These are phyloP conservation scores for Phytophthora boehmeriae DNA, from an alignment of 352 stramenopile species.

Conservation along the genomic window DNA sequence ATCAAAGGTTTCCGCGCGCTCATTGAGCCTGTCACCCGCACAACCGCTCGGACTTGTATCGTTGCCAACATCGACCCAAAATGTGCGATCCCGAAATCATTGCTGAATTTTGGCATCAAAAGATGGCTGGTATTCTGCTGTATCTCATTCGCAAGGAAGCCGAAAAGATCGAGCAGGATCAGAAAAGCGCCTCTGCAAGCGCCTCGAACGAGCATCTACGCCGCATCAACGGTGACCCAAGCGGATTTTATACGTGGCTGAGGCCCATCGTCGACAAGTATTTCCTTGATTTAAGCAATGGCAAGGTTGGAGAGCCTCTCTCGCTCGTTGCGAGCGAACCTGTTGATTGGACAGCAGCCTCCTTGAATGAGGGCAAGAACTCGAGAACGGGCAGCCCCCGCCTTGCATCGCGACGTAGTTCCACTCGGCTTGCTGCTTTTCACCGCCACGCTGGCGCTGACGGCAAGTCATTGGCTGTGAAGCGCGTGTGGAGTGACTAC, in stretches of 20 bases:
- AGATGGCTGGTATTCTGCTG: slow-evolving; percentile 76
- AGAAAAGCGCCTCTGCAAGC: slow-evolving; percentile 33
- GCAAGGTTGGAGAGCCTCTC: slow-evolving; percentile 41
- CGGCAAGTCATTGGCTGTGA: slow-evolving; percentile 10
- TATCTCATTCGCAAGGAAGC: slow-evolving; percentile 81
- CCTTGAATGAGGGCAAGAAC: slow-evolving; percentile 12
- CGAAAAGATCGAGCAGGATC: slow-evolving; percentile 75
- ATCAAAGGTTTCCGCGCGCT: slow-evolving; percentile 76
- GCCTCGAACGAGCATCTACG: slow-evolving; percentile 57
- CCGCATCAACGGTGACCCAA: slow-evolving; percentile 70
- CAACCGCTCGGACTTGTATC: slow-evolving; percentile 70
- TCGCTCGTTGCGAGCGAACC: slow-evolving; percentile 12
- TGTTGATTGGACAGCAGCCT: slow-evolving; percentile 12
- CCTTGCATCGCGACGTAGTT: slow-evolving; percentile 25
- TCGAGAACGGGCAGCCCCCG: slow-evolving; percentile 27
- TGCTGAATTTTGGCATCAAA: slow-evolving; percentile 89
- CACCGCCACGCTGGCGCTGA: slow-evolving; percentile 24
- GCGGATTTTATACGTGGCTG: slow-evolving; percentile 81
- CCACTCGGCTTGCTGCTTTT: slow-evolving; percentile 42
- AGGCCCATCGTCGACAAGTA: slow-evolving; percentile 67
- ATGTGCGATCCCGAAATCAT: slow-evolving; percentile 64
- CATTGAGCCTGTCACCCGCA: slow-evolving; percentile 77
- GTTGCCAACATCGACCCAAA: slow-evolving; percentile 84
- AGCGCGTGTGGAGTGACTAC: slow-evolving; percentile 54
- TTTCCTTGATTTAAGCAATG: slow-evolving; percentile 54